Percentiles rank a stretch among this genome's conserved stretches.
Conservation (phyloP, 208 protist genomes). For the Trypanosoma scelopori region DNA sequence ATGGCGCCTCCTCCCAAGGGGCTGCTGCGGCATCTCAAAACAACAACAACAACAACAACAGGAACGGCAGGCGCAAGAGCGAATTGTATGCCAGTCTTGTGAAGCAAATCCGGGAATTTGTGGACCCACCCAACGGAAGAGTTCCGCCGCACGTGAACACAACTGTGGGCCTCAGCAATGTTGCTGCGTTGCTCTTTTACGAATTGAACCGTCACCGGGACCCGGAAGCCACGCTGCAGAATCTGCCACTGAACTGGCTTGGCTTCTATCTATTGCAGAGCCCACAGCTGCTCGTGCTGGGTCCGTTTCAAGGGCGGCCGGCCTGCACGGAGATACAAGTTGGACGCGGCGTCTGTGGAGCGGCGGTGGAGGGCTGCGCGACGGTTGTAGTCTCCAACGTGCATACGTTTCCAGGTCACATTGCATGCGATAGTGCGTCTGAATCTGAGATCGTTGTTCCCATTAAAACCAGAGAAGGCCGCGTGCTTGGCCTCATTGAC, state of each 20-base stretch:
- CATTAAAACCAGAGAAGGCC: constrained; percentile 53
- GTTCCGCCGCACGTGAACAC: constrained; percentile 64
- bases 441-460: constrained; percentile 93
- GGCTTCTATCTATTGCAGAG: constrained; percentile 92
- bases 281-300: constrained; percentile 77
- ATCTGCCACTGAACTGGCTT: constrained; percentile 85
- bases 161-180: constrained; percentile 73
- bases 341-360: constrained; percentile 91
- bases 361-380: constrained; percentile 45
- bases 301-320: constrained; percentile 93
- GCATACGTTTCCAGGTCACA: constrained; percentile 92
- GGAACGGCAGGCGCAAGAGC: too few species aligned
- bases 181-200: constrained; percentile 82
- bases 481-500: constrained; percentile 80
- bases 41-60: constrained; percentile 3
- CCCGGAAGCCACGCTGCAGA: constrained; percentile 47
- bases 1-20: too few species aligned
- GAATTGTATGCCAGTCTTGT: constrained; percentile 67
- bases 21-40: too few species aligned
- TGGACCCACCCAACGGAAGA: constrained; percentile 41
- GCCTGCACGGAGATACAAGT: constrained; percentile 88
- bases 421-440: constrained; percentile 90
- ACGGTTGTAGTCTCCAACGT: constrained; percentile 82
- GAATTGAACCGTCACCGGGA: constrained; percentile 62
- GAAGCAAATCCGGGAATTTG: constrained; percentile 42